Evolutionary conservation across 192 early-diverging fungal species (phyloP), one percentile per base, ranked within the genome.

Genomic region (Rhizophlyctis rosea): DNA sequence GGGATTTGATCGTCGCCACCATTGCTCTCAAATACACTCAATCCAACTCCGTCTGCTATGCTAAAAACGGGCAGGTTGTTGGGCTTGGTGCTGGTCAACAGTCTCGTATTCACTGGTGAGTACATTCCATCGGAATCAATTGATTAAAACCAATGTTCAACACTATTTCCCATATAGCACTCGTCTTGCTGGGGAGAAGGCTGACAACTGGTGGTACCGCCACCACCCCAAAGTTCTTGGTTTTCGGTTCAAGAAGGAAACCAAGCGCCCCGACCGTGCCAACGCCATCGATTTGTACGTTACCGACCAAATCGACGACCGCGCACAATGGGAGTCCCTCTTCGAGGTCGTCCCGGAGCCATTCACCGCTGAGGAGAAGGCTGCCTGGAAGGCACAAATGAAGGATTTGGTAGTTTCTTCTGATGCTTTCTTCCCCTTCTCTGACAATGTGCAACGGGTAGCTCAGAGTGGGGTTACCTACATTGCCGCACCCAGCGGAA

Each of bases 401-500:
- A 72, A 54, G 16, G 90, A 82, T 58, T 87, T 98, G 23, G 90
- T 91, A 9, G 76, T 98, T 18, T 85, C 89, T 2, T 94, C 91
- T n/a, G 96, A 98, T 72, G 96, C 96, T 28, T 98, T 98, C 86
- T 98, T 98, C 91, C 96, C 96, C 60, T 98, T 98, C 85, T 80
- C 89, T 3, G 96, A 98, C 78, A 98, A 95, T 66, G 79, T 98
- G 50, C 87, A 93, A 65, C 80, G 96, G 49, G 95, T 86, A 28
- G 77, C 80, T 34, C 76, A 86, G 73, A 87, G 87, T 27, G 96
- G 96, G 61, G 96, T 93, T 59, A 75, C 81, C 62, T 91, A 80
- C 63, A 81, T 98, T 65, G 95, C 93, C 61, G 94, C 92, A 25
- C 93, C 96, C 21, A 86, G 85, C 61, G 96, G 96, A 48, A 90